Base-by-base conservation (phyloP, 352 stramenopile species). In the Phytophthora sp. region DNA sequence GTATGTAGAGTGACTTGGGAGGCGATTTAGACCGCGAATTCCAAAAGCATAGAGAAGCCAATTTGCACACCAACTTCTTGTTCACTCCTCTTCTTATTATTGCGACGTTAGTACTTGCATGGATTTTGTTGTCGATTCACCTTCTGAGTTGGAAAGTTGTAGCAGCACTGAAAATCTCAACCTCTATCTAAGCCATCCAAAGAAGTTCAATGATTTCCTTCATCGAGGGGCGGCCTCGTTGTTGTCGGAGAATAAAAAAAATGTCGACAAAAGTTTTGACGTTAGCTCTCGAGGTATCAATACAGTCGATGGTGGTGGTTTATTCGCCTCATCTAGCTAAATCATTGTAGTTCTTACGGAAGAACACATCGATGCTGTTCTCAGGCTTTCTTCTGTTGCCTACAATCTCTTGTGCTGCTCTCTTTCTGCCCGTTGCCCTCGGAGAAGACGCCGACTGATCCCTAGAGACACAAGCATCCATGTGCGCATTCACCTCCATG, bases 401-500 rank as follows among this genome's bases (percentile, higher is more conserved):
- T 10, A n/a, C 50, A 23, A 62, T 46, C 11, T 69, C 52, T 4
- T 45, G 45, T 8, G 13, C 32, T 12, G 39, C 8, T 57, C 58
- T 54, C 37, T 66, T 74, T 18, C 60, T 63, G 23, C 53, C 35
- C 37, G 20, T 54, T 23, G 21, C 15, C 30, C 21, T 55, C 42
- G 37, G 30, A 26, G 48, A 55, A 1, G 37, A 10, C 6, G 45
- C 8, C 24, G 41, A 59, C n/a, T 21, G 35, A 59, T 65, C 32
- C 39, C 34, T 50, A 24, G 24, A 34, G 26, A 72, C 51, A 55
- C 82, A 91, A 28, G 63, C 69, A 44, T 91, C 82, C n/a, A 91
- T 73, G 57, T 91, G 82, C 17, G 69, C 60, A 53, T 88, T 89
- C 54, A 91, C 77, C 18, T 79, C 62, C 52, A 87, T 80, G 26